Conservation (phyloP, 345 rosid genomes). For the Lagerstroemia speciosa region DNA sequence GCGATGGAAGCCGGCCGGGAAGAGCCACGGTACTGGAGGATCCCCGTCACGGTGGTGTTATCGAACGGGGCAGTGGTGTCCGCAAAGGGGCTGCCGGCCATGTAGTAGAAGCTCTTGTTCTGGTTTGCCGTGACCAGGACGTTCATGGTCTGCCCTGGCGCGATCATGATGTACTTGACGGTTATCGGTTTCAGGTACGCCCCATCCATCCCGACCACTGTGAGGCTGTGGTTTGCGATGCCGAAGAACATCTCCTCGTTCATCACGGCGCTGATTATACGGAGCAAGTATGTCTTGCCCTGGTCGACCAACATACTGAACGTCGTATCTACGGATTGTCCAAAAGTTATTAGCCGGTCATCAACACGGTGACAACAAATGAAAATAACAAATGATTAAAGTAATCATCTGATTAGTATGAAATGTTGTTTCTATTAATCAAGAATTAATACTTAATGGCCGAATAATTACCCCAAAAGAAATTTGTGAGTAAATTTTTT, state of each 20-base stretch:
- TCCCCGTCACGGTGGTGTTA: conserved; percentile 20
- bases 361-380: too few species aligned
- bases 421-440: too few species aligned
- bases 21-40: conserved; percentile 25
- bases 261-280: conserved; percentile 20
- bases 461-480: too few species aligned
- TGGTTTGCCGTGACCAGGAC: conserved; percentile 31
- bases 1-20: conserved; percentile 15
- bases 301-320: conserved; percentile 8
- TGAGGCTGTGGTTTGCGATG: conserved; percentile 23
- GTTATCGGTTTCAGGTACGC: conserved; percentile 16
- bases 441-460: too few species aligned
- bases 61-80: conserved; percentile 18
- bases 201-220: conserved; percentile 23
- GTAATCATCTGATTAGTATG: too few species aligned
- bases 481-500: too few species aligned
- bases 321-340: conserved; percentile 19
- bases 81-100: conserved; percentile 18
- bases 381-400: too few species aligned
- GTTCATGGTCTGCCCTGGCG: conserved; percentile 44
- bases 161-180: conserved; percentile 19
- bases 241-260: conserved; percentile 26
- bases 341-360: too few species aligned
- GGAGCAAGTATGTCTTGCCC: conserved; percentile 23
- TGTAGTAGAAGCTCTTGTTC: conserved; percentile 22